phyloP scores from a whole-genome alignment of 257 asterid species.

The Fraxinus excelsior region DNA sequence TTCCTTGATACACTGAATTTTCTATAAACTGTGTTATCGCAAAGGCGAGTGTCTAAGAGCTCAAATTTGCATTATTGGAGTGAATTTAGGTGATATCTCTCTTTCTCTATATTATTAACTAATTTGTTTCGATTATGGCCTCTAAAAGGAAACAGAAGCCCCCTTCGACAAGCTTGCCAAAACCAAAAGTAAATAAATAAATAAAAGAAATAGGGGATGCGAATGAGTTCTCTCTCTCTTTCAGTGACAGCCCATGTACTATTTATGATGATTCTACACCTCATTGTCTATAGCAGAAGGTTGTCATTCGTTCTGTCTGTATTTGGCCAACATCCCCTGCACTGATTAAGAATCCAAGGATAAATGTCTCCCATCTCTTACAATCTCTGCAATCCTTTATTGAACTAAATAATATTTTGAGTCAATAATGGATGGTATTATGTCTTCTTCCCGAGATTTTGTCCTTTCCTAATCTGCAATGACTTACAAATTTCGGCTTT shows the following conservation, averaged over 20 bases:
- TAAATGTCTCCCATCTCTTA: neutral
- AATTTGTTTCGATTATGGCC: neutral
- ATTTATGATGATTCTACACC: conserved; percentile 23
- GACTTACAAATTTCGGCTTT: conserved; percentile 3
- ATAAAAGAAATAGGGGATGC: conserved; percentile 20
- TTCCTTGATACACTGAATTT: neutral
- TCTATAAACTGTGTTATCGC: neutral
- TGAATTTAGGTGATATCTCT: conserved; percentile 9
- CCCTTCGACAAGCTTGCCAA: neutral
- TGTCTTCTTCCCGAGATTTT: conserved; percentile 11
- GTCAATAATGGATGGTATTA: neutral
- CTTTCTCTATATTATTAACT: neutral
- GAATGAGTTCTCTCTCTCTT: conserved; percentile 13
- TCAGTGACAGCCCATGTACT: conserved; percentile 20
- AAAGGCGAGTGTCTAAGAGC: conserved; percentile 3
- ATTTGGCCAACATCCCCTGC: conserved; percentile 9
- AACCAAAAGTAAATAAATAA: neutral
- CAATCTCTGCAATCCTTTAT: neutral
- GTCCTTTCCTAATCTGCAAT: conserved; percentile 6
- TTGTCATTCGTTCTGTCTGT: conserved; percentile 20
- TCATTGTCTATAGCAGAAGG: conserved; percentile 20
- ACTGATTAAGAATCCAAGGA: neutral
- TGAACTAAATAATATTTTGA: neutral
- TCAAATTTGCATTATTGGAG: conserved; percentile 3
- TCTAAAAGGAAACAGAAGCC: neutral